Evolutionary conservation across 2,329 filamentous ascomycete species (phyloP), one percentile per base, ranked within the genome.

Genomic region (Cadophora luteo-olivacea): DNA sequence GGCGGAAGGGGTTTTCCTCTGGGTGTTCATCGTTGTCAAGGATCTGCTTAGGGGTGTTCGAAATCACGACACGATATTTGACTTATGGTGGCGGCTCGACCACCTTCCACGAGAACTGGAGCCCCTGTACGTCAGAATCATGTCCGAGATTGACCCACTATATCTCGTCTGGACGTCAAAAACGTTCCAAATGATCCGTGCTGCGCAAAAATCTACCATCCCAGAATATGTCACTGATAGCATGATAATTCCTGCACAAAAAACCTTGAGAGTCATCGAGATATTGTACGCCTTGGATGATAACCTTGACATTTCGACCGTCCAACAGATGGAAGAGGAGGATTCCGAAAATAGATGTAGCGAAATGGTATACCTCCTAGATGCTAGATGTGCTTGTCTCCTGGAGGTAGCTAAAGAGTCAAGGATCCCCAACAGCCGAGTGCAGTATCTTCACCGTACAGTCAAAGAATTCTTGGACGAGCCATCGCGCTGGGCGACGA

Each of bases 1-100:
- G n/a, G 67, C 72, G 0, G 51, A 67, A 1, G 72, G 73, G 9
- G 68, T 75, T 1, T 75, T 75, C 33, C 65, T 75, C 4, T 75
- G 73, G 73, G 71, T 75, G 11, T 4, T 62, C 8, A 36, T 75
- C 14, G 73, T 73, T 16, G 67, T 73, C 3, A 45, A 45, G 25
- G 52, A 68, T 33, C 61, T 73, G 0, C 48, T 72, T 1, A 54
- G 57, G 11, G 68, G 67, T 0, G 55, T 73, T 2, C 38, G 48
- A 24, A 69, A 69, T n/a, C 60, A 65, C 0, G 72, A 72, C 54
- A 52, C 36, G 1, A 61, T 72, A 11, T 41, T 48, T 0, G 61
- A 69, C n/a, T 36, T 74, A 5, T 51, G 63, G 62, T 16, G 22
- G n/a, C 38, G 68, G 19, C 33, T 70, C 16, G 24, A 29, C 16